Evolutionary conservation across 2,329 filamentous ascomycete genomes (phyloP), one percentile per base, ranked within the genome.

Genomic region (Stemphylium beticola): DNA sequence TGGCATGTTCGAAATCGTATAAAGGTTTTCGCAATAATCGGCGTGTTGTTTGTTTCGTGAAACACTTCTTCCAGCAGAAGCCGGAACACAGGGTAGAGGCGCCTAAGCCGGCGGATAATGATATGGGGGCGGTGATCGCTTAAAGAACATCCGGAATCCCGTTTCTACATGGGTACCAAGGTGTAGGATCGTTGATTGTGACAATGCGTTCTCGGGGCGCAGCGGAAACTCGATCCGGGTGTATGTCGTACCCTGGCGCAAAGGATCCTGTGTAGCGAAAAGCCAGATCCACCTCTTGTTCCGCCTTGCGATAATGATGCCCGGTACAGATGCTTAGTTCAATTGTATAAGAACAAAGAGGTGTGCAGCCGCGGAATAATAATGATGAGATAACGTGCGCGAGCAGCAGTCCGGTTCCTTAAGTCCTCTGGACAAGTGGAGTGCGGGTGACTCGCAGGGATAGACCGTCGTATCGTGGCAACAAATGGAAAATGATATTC

Each of bases 11-110:
- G 58, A 53, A 45, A 65, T 43, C 44, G 45, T 36, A 47, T 32
- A 42, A 36, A 59, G 18, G 55, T 48, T 38, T 58, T 54, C 43
- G 39, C 37, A 49, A 43, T 38, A 52, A 55, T 46, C 49, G 55
- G 48, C 26, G 55, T 49, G 53, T 42, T 49, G 47, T 39, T 46
- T 55, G 49, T 52, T 53, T 62, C 20, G 61, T 64, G 55, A 59
- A 67, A 70, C 59, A 66, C 71, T 65, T 65, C 65, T 68, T 66
- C 69, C 71, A 72, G 72, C 71, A 69, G 64, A 69, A 71, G 69
- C 58, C 63, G 57, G 64, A 55, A 63, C 58, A 63, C 58, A 57
- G 55, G 50, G 43, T 50, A 39, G 49, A 58, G 53, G 56, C 57
- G 64, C 64, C 57, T 59, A 55, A 32, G 55, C 57, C 56, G 51